phyloP scores from a whole-genome alignment of 257 asterid genomes.

The Asclepias syriaca region DNA sequence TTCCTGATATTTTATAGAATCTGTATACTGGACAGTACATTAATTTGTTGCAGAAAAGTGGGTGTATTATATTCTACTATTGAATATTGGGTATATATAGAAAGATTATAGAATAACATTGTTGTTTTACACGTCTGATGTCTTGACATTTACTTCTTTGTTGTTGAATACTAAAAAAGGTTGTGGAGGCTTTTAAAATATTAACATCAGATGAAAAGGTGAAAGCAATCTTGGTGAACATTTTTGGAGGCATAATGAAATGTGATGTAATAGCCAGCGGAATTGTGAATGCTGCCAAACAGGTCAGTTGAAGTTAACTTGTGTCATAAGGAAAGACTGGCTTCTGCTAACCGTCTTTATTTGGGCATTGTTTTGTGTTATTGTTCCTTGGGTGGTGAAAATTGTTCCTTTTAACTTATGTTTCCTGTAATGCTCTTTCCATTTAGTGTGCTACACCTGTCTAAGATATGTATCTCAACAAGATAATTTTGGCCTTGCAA shows the following conservation, averaged over 20 bases:
- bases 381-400: background rate
- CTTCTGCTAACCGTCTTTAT: background rate
- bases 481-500: background rate
- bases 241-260: constrained; percentile 99
- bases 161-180: constrained; percentile 43
- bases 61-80: background rate
- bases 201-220: constrained; percentile 96
- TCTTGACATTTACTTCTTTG: constrained; percentile 8
- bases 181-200: constrained; percentile 97
- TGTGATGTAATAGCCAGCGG: constrained; percentile 98
- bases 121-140: background rate
- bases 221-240: constrained; percentile 93
- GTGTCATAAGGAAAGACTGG: background rate
- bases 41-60: background rate
- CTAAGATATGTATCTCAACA: background rate
- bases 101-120: background rate
- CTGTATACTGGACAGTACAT: background rate
- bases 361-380: background rate
- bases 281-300: constrained; percentile 96
- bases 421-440: background rate
- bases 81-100: background rate
- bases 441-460: background rate
- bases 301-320: constrained; percentile 32
- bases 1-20: background rate
- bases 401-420: background rate